Conservation (phyloP, 345 rosid genomes). For the Eutrema yunnanense region DNA sequence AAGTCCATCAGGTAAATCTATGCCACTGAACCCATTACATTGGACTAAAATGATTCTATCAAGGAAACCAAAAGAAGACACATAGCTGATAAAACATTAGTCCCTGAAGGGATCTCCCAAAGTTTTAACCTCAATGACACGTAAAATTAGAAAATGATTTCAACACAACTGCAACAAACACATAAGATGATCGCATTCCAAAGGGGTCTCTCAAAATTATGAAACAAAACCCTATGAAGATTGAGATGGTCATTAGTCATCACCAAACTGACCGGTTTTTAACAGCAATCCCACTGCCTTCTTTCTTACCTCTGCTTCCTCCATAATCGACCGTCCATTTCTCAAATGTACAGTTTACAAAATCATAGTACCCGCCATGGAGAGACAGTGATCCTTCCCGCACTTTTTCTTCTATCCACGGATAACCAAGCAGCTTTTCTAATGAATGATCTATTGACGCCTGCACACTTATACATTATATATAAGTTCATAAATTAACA, state of each 20-base stretch:
- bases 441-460: conserved; percentile 71
- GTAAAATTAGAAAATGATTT: not conserved
- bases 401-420: conserved; percentile 92
- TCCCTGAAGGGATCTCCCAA: not conserved
- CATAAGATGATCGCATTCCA: not conserved
- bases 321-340: conserved; percentile 86
- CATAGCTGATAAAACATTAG: not conserved
- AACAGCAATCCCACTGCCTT: conserved; percentile 36
- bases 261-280: conserved; percentile 61
- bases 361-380: conserved; percentile 92
- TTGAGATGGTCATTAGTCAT: conserved; percentile 18
- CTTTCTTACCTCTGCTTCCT: conserved; percentile 40
- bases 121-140: not conserved
- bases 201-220: not conserved
- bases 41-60: not conserved
- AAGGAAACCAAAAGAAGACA: not conserved
- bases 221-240: conserved; percentile 4
- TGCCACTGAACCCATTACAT: not conserved
- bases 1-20: not conserved
- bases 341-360: conserved; percentile 78
- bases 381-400: conserved; percentile 49
- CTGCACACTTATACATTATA: conserved; percentile 27
- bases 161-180: conserved; percentile 19
- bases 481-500: not conserved
- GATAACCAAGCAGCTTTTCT: conserved; percentile 70